Base-by-base conservation (phyloP, 1,139 yeast genomes). In the Kodamaea fungicola region DNA sequence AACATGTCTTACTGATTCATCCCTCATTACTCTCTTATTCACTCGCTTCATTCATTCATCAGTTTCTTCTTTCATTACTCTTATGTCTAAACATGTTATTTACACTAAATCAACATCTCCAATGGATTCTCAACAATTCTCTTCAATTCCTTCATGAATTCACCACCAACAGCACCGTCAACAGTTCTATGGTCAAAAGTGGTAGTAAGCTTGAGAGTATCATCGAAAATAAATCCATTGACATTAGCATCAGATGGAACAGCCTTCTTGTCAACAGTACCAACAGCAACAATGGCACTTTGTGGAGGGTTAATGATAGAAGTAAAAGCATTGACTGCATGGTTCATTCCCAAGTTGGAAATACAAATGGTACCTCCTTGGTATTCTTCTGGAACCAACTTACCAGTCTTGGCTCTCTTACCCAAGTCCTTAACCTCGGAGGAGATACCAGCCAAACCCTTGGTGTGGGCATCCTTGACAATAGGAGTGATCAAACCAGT, bases 361-460 rank as follows among this genome's bases (percentile, higher is more conserved):
- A 92, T 90, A 66, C 97, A 88, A 64, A 92, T 87, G 52, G 98
- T 90, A 61, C 99, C 99, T 56, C 99, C 99, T 76, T 88, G 96
- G 80, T 84, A 94, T 71, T 92, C 98, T 64, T 88, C 95, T 46
- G 98, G 98, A 50, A 70, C 62, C 61, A 92, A 80, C 74, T 90
- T 92, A 67, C 89, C 90, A 45, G 77, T 88, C 69, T 92, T 89
- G 46, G 98, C 98, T 69, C 94, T 88, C 76, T 87, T 86, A 54
- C 96, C 98, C 54, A 92, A 78, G 54, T 84, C 96, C 75, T 92
- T 92, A 55, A 88, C 79, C 63, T 84, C 89, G 47, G 66, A 64
- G 32, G 97, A 90, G 58, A 92, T 92, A 31, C 80, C 56, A 37
- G 82, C 77, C 46, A 92, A 77, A 31, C 98, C 98, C 75, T 84